Evolutionary conservation across 2,329 filamentous ascomycete species (phyloP).

Genomic region (Talaromyces sp.): DNA sequence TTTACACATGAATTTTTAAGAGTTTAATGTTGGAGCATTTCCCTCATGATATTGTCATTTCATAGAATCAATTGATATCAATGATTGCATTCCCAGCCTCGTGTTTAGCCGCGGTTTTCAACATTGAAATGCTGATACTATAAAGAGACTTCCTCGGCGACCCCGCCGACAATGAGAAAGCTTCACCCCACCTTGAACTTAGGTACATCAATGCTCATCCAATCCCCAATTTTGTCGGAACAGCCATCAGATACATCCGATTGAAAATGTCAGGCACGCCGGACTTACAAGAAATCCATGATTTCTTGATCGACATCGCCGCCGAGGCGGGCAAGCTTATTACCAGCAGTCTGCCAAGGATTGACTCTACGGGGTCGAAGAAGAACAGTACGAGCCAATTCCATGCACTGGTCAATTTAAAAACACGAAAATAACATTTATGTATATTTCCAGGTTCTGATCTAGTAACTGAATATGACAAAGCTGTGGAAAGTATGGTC

Average conservation of each 20-base stretch:
- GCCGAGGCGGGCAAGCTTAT: slow-evolving; percentile 40
- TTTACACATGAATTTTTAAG: not conserved
- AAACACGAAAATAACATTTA: not conserved
- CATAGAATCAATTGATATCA: not conserved
- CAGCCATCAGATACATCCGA: not conserved
- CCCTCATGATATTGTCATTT: not conserved
- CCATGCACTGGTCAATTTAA: not conserved
- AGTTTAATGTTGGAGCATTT: not conserved
- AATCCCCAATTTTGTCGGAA: not conserved
- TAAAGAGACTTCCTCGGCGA: not conserved
- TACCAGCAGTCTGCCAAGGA: slow-evolving; percentile 36
- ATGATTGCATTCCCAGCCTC: not conserved
- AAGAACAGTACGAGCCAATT: slow-evolving; percentile 37
- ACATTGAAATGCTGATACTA: no score
- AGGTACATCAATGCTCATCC: not conserved
- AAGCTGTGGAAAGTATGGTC: slow-evolving; percentile 56
- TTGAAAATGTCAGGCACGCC: slow-evolving; percentile 9
- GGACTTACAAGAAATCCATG: slow-evolving; percentile 39
- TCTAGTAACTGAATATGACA: slow-evolving; percentile 61
- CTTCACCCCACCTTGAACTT: not conserved
- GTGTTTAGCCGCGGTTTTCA: no score
- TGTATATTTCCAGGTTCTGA: slow-evolving; percentile 45
- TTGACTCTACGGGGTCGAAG: slow-evolving; percentile 37
- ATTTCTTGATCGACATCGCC: slow-evolving; percentile 37
- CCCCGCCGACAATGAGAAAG: not conserved